Evolutionary conservation across 768 basidiomycete genomes (phyloP).

Genomic region (Cystobasidium ongulense): DNA sequence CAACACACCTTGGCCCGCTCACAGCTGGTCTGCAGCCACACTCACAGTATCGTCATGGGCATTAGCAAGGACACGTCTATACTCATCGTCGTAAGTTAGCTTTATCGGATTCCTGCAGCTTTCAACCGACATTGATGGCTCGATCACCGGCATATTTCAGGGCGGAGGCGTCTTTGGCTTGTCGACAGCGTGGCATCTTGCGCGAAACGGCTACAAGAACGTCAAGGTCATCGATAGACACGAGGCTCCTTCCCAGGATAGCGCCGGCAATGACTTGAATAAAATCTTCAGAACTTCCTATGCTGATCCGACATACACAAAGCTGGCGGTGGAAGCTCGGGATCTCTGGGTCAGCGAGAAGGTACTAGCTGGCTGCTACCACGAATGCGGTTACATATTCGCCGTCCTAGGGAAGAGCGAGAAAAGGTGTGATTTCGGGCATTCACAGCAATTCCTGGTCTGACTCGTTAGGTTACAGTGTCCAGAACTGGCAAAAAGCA

Average conservation of each 20-base stretch:
- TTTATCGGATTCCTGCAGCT: neutral
- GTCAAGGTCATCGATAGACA: slow-evolving; percentile 29
- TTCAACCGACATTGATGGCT: neutral
- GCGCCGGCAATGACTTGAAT: slow-evolving; percentile 29
- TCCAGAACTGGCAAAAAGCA: slow-evolving; percentile 23
- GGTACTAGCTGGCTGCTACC: slow-evolving; percentile 3
- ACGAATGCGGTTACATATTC: slow-evolving; percentile 32
- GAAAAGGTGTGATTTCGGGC: no score
- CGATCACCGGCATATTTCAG: neutral
- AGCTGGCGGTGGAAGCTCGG: slow-evolving; percentile 20
- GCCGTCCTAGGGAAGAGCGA: slow-evolving; percentile 19
- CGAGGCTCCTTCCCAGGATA: slow-evolving; percentile 8
- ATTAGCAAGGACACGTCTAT: neutral
- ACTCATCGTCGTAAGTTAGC: slow-evolving; percentile 7
- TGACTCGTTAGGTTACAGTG: neutral
- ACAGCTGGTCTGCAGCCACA: neutral
- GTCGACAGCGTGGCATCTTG: slow-evolving; percentile 30
- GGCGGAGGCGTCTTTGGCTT: slow-evolving; percentile 32
- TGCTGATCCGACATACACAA: neutral
- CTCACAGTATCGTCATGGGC: neutral
- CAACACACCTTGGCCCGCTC: no score
- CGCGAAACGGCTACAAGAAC: slow-evolving; percentile 52
- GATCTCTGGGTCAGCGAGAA: slow-evolving; percentile 21
- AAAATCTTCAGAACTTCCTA: slow-evolving; percentile 3
- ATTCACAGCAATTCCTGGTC: neutral